Evolutionary conservation across 768 basidiomycete species (phyloP).

Genomic region (Tephrocybe sp.): DNA sequence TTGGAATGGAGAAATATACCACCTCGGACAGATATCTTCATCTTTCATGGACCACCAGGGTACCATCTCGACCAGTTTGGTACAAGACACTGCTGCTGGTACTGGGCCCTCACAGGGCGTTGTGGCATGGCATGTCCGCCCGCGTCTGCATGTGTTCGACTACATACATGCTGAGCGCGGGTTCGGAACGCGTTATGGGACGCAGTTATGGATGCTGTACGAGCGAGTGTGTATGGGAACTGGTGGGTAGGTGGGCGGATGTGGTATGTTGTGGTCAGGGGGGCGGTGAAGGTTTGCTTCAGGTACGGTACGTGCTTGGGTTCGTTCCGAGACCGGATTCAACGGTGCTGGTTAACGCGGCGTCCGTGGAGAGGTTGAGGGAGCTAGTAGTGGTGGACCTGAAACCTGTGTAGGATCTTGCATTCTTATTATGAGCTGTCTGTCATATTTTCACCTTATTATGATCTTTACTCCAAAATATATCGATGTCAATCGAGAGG

Average conservation of each 20-base stretch:
- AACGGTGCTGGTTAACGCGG: slow-evolving; percentile 33
- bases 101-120: too few species aligned
- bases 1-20: slow-evolving; percentile 35
- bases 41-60: slow-evolving; percentile 43
- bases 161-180: slow-evolving; percentile 40
- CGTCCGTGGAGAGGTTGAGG: slow-evolving; percentile 24
- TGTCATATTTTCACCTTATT: too few species aligned
- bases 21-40: slow-evolving; percentile 33
- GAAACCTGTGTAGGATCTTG: too few species aligned
- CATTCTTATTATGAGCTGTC: too few species aligned
- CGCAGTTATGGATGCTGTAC: slow-evolving; percentile 25
- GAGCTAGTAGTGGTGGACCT: slow-evolving; percentile 29
- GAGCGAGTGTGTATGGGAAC: slow-evolving; percentile 25
- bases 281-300: slow-evolving; percentile 6
- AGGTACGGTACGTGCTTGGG: too few species aligned
- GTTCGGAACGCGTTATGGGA: slow-evolving; percentile 31
- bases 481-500: too few species aligned
- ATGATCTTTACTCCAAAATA: too few species aligned
- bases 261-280: slow-evolving; percentile 14
- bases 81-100: slow-evolving; percentile 25
- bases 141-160: slow-evolving; percentile 39
- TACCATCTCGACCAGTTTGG: slow-evolving; percentile 28
- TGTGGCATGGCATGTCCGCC: slow-evolving; percentile 36
- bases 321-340: not conserved
- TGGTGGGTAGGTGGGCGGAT: slow-evolving; percentile 12